These are phyloP conservation scores for Wakefieldia striispora DNA, from an alignment of 768 basidiomycete species.

Conservation along the genomic window DNA sequence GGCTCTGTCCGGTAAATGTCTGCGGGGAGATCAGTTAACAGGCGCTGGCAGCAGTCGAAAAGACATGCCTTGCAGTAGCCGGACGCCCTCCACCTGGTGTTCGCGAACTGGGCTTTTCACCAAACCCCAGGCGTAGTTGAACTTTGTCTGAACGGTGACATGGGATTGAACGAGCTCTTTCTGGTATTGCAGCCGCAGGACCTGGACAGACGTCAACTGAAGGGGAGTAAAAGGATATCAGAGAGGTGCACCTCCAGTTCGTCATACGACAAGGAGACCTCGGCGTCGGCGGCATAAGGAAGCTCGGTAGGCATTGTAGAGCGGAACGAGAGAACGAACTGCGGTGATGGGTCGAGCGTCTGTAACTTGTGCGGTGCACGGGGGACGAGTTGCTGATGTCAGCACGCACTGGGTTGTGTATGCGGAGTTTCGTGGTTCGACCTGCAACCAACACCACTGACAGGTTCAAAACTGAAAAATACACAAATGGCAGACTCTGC, in stretches of 20 bases:
- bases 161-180: constrained; percentile 82
- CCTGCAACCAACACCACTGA: constrained; percentile 25
- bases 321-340: constrained; percentile 13
- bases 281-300: constrained; percentile 94
- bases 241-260: constrained; percentile 71
- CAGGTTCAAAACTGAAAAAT: constrained; percentile 15
- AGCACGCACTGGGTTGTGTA: constrained; percentile 9
- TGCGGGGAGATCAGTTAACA: constrained; percentile 31
- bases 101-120: constrained; percentile 86
- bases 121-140: constrained; percentile 96
- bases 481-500: constrained; percentile 48
- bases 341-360: constrained; percentile 1
- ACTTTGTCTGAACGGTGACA: constrained; percentile 92
- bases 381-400: constrained; percentile 26
- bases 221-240: not conserved
- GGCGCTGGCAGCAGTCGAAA: not conserved
- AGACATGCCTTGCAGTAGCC: constrained; percentile 77
- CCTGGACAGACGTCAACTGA: constrained; percentile 42
- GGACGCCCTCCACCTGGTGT: constrained; percentile 90
- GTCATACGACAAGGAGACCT: constrained; percentile 83
- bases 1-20: constrained; percentile 93
- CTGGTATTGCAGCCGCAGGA: constrained; percentile 83
- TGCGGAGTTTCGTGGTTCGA: constrained; percentile 23
- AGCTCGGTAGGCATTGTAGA: constrained; percentile 70
- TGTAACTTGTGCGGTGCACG: constrained; percentile 11